Conservation (phyloP, 768 basidiomycete species). For the Rhizopogon roseolus region DNA sequence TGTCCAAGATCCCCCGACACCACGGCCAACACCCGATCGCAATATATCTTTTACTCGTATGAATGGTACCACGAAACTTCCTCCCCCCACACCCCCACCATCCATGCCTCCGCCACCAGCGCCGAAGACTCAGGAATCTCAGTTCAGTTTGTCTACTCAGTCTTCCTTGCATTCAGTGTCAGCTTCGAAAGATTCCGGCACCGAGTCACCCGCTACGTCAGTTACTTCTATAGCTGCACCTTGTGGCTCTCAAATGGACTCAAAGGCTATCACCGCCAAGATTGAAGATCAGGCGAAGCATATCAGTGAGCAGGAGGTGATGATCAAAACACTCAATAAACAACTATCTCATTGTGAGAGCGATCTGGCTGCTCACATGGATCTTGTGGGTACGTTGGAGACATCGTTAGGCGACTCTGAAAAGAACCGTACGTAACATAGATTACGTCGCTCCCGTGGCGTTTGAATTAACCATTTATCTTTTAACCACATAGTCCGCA, state of each 20-base stretch:
- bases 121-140: slow-evolving; percentile 50
- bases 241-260: slow-evolving; percentile 36
- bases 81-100: slow-evolving; percentile 78
- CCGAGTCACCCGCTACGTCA: slow-evolving; percentile 67
- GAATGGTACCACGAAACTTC: slow-evolving; percentile 66
- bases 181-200: slow-evolving; percentile 61
- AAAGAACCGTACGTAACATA: slow-evolving; percentile 71
- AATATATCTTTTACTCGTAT: slow-evolving; percentile 51
- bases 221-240: slow-evolving; percentile 39
- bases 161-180: slow-evolving; percentile 39
- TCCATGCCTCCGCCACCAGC: slow-evolving; percentile 83
- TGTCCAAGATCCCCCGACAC: slow-evolving; percentile 37
- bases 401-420: slow-evolving; percentile 86
- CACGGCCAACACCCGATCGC: slow-evolving; percentile 50
- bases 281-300: slow-evolving; percentile 73
- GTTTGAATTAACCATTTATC: slow-evolving; percentile 7
- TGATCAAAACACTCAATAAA: slow-evolving; percentile 93
- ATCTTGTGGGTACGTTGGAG: slow-evolving; percentile 81
- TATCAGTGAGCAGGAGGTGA: slow-evolving; percentile 79
- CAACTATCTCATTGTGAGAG: slow-evolving; percentile 90
- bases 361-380: slow-evolving; percentile 89
- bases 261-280: slow-evolving; percentile 46
- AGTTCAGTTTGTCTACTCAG: slow-evolving; percentile 57
- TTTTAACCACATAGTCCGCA: slow-evolving; percentile 57
- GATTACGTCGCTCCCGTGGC: neutral